phyloP scores from a whole-genome alignment of 768 basidiomycete species.

The Kwoniella sp. region DNA sequence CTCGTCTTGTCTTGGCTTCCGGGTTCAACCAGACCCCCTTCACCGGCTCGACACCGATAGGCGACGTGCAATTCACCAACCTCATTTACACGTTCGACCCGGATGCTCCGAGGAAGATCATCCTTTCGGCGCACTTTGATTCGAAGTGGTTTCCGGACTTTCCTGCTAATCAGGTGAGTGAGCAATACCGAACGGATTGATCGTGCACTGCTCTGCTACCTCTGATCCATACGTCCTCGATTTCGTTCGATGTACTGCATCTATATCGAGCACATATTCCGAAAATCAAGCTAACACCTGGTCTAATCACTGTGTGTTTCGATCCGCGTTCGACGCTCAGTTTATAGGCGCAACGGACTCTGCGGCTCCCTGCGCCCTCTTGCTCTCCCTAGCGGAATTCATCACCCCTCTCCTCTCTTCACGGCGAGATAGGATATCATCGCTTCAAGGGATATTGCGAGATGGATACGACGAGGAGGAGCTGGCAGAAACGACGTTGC shows the following conservation, averaged over 20 bases:
- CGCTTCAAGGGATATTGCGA: slow-evolving; percentile 63
- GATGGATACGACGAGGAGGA: slow-evolving; percentile 64
- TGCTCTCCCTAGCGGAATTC: slow-evolving; percentile 87
- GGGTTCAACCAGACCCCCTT: slow-evolving; percentile 76
- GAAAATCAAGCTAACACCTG: too few relatives aligned
- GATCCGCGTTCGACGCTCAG: slow-evolving; percentile 57
- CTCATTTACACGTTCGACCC: slow-evolving; percentile 94
- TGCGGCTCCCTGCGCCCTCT: slow-evolving; percentile 89
- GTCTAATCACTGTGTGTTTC: neutral
- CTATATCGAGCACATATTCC: too few relatives aligned
- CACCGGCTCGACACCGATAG: slow-evolving; percentile 76
- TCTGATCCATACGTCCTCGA: neutral
- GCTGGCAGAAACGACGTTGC: slow-evolving; percentile 78
- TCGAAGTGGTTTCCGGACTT: slow-evolving; percentile 79
- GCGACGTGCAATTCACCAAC: slow-evolving; percentile 78
- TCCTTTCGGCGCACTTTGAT: slow-evolving; percentile 91
- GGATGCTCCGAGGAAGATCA: slow-evolving; percentile 73
- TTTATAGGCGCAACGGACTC: slow-evolving; percentile 98
- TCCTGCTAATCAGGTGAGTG: slow-evolving; percentile 72
- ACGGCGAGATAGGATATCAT: slow-evolving; percentile 63
- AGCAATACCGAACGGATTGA: neutral
- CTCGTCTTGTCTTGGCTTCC: neutral
- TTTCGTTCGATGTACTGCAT: neutral
- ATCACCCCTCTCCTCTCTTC: slow-evolving; percentile 61
- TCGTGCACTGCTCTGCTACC: neutral